Conservation (phyloP, 2,329 filamentous ascomycete genomes). For the Knufia petricola region DNA sequence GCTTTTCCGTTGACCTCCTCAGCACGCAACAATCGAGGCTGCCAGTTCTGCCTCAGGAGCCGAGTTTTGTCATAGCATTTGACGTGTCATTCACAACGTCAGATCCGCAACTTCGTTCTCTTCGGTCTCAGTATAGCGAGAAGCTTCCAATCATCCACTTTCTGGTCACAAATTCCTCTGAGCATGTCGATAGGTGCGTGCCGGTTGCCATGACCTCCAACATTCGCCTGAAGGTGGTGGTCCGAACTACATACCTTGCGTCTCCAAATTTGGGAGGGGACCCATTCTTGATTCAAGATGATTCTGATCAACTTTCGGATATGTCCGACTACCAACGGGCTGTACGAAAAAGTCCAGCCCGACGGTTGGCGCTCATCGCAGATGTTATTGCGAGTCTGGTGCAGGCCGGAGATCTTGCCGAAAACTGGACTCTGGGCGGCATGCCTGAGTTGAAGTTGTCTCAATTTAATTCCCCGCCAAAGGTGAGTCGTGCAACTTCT, state of each 20-base stretch:
- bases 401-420: conserved; percentile 28
- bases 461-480: conserved; percentile 15
- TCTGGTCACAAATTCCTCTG: conserved; percentile 36
- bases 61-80: conserved; percentile 33
- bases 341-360: conserved; percentile 20
- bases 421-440: conserved; percentile 30
- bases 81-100: conserved; percentile 35
- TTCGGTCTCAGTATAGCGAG: conserved; percentile 29
- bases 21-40: conserved; percentile 28
- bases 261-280: conserved; percentile 19
- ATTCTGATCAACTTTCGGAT: conserved; percentile 22
- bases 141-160: conserved; percentile 36
- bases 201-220: conserved; percentile 23
- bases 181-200: conserved; percentile 37
- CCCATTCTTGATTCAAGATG: conserved; percentile 14
- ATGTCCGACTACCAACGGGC: conserved; percentile 28
- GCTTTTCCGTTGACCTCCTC: conserved; percentile 28
- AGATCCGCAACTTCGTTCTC: conserved; percentile 31
- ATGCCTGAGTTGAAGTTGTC: conserved; percentile 30
- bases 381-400: conserved; percentile 19
- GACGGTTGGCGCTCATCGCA: conserved; percentile 16
- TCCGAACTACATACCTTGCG: conserved; percentile 19
- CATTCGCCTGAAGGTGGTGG: conserved; percentile 19
- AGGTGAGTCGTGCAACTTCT: conserved; percentile 14
- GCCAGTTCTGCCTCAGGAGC: conserved; percentile 29